Conservation (phyloP, 2,329 filamentous ascomycete genomes). For the Alternaria atra region DNA sequence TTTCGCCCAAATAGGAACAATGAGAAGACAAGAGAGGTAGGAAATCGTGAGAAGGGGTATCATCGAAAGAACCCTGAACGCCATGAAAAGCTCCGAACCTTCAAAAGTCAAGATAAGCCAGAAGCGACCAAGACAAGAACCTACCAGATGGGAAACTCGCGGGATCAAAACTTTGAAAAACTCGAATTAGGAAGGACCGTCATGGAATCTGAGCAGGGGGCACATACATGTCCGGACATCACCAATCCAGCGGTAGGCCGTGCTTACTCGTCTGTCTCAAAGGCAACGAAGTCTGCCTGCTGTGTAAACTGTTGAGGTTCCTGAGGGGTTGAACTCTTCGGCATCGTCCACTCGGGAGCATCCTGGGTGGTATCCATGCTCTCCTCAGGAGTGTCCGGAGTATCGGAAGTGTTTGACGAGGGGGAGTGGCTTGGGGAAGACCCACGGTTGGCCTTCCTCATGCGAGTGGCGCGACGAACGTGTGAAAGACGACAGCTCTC, state of each 20-base stretch:
- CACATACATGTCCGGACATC: conserved; percentile 25
- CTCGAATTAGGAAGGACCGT: conserved; percentile 23
- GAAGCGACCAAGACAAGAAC: conserved; percentile 19
- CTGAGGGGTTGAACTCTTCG: background rate
- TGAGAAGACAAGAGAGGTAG: conserved; percentile 17
- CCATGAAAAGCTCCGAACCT: conserved; percentile 19
- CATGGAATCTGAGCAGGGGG: conserved; percentile 9
- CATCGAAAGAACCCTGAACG: conserved; percentile 31
- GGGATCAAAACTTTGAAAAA: conserved; percentile 20
- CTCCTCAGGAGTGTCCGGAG: conserved; percentile 17
- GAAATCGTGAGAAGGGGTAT: conserved; percentile 35
- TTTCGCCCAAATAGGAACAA: conserved; percentile 4
- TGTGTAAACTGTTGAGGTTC: conserved; percentile 37
- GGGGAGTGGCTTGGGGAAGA: conserved; percentile 21
- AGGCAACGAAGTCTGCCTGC: conserved; percentile 44
- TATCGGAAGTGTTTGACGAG: conserved; percentile 4
- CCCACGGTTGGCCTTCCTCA: conserved; percentile 30
- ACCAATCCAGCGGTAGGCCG: background rate
- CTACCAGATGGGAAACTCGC: conserved; percentile 25
- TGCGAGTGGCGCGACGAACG: conserved; percentile 64
- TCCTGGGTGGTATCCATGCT: conserved; percentile 15
- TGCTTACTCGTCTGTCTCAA: conserved; percentile 30
- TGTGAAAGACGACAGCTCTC: conserved; percentile 85
- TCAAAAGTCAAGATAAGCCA: conserved; percentile 22
- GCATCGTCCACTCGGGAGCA: conserved; percentile 5